Base-by-base conservation (phyloP, 2,329 filamentous ascomycete species). In the Cordyceps militaris region DNA sequence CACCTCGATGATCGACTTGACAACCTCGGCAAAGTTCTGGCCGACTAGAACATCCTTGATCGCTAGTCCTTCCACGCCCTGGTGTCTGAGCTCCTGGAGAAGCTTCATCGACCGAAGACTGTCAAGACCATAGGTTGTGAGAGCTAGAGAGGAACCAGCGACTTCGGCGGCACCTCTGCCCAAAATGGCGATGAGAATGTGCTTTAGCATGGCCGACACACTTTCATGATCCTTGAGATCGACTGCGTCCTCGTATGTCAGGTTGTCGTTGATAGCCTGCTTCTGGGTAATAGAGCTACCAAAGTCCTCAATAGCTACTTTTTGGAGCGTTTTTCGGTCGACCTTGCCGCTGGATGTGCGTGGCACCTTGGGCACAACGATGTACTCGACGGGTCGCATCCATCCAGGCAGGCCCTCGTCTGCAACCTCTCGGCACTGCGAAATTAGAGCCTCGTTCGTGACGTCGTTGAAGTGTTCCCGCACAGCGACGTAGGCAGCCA, bases 321-420 rank as follows among this genome's bases (percentile, higher is more conserved):
- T 57, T 23, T 57, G 47, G 4, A 57, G 47, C 9, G 30, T 40
- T 19, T 57, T 59, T 3, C 58, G 58, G 26, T 59, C 54, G 10
- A 57, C 19, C 40, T 59, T 59, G 53, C 52, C 58, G 14, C 53
- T 59, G 3, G 58, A 48, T 3, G 53, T 57, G n/a, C 52, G 53
- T 5, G 58, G 58, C 26, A 59, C 47, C 30, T 52, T 26, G 14
- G 51, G 46, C 4, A 57, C 43, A 13, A 59, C 46, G 26, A 57
- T 40, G 24, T 59, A 59, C 14, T 56, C 49, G 4, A 57, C 43
- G 4, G 58, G 58, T 28, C 48, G 58, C 58, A 59, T 59, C 58
- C 58, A 59, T 13, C 9, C 46, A n/a, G 58, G 58, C 13, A 59
- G 53, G 10, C 38, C 51, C 14, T 56, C 36, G 6, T 46, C 53